Evolutionary conservation across 371 early-diverging fungal genomes (phyloP), one percentile per base, ranked within the genome.

Genomic region (Saksenaea oblongispora): DNA sequence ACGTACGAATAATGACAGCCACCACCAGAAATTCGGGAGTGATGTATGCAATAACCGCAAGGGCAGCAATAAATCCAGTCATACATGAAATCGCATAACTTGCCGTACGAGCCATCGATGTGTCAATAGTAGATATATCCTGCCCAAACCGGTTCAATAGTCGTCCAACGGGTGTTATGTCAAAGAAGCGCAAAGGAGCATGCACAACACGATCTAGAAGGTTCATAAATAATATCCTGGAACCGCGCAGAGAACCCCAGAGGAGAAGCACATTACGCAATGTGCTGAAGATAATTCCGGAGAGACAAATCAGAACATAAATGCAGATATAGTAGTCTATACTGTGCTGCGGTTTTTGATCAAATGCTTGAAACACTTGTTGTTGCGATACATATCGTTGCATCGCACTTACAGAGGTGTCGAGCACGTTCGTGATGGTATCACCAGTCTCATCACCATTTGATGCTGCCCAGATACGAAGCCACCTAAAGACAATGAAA

Each of bases 1-100:
- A 47, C 51, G 17, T 47, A 47, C 17, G 51, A 15, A 42, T 58
- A 11, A 63, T 54, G 27, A 68, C 36, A 11, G 79, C 77, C 8
- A 74, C 69, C 15, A 80, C 37, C 5, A 83, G 62, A 53, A 91
- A 91, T 17, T 80, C 63, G 15, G 91, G 91, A 0, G 87, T 85
- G 39, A 87, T 84, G 18, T 66, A 67, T 3, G 78, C 76, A 44
- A 89, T 82, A 10, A 91, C 81, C 17, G 86, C 71, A 58, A 92
- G 87, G 10, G 88, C 87, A 24, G 83, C 5, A 54, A 36, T 31
- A 22, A 22, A 34, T 35, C 74, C 79, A 34, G 13, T 15, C n/a
- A 31, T 31, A 37, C 17, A 76, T 37, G 67, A 70, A 26, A 76
- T 61, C 59, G 76, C 35, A 34, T 70, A 36, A 31, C 71, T 63